Evolutionary conservation across 2,329 filamentous ascomycete genomes (phyloP).

Genomic region (Fusarium foetens): DNA sequence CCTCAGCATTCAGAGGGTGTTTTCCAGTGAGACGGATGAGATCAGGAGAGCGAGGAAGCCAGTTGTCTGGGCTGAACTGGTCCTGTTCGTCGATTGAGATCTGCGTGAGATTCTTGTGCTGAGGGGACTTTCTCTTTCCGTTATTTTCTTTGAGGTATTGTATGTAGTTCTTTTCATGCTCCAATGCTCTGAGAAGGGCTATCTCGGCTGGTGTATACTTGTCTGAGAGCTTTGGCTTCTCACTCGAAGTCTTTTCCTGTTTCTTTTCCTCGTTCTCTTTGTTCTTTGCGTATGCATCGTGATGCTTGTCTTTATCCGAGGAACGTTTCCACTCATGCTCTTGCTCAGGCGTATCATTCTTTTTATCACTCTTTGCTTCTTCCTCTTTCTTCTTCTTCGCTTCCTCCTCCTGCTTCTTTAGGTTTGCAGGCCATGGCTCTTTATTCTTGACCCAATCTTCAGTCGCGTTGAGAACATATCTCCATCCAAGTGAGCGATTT

Average conservation of each 20-base stretch:
- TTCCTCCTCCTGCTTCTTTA: not conserved
- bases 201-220: not conserved
- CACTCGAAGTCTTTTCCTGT: accelerated
- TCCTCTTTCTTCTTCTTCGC: not conserved
- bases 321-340: not conserved
- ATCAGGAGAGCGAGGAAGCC: not conserved
- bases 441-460: not conserved
- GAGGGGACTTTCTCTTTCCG: not conserved
- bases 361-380: not conserved
- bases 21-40: not conserved
- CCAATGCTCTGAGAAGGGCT: not conserved
- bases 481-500: not conserved
- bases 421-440: not conserved
- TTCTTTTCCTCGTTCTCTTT: not conserved
- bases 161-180: not conserved
- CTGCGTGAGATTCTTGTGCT: not conserved
- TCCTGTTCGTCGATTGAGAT: not conserved
- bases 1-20: not conserved
- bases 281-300: not conserved
- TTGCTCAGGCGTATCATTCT: not conserved
- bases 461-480: not conserved
- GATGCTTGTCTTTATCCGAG: not conserved
- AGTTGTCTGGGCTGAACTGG: not conserved
- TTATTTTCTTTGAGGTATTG: not conserved
- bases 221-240: not conserved